A percentile compares a stretch with the other conserved stretches of the same genome.
Conservation (phyloP, 2,329 filamentous ascomycete species). For the Xylariaceae sp. region DNA sequence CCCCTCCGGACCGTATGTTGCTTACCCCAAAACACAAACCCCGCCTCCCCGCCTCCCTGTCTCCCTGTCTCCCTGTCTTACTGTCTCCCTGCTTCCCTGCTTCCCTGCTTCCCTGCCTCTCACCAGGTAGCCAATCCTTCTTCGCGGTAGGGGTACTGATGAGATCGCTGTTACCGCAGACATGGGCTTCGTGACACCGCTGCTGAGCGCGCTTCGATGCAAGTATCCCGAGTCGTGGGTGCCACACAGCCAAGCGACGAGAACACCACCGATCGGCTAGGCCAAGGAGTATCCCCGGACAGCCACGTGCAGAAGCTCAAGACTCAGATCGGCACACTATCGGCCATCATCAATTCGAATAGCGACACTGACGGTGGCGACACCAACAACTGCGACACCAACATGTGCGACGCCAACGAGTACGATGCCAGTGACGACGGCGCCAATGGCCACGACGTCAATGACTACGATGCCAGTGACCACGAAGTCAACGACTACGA, state of each 20-base stretch:
- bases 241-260: slow-evolving; percentile 6
- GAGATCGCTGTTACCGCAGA: slow-evolving; percentile 9
- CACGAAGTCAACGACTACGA: too few species aligned
- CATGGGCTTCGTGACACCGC: slow-evolving; percentile 8
- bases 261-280: slow-evolving; percentile 8
- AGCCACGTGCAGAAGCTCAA: slow-evolving; percentile 5
- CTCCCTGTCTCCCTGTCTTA: too few species aligned
- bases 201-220: slow-evolving; percentile 11
- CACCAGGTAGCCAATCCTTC: too few species aligned
- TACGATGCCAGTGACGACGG: too few species aligned
- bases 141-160: not conserved
- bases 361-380: not conserved
- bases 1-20: slow-evolving; percentile 16
- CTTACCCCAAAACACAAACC: not conserved
- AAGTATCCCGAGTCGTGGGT: slow-evolving; percentile 4
- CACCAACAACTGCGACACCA: not conserved
- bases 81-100: too few species aligned
- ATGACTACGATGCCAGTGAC: too few species aligned
- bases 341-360: not conserved
- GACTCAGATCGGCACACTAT: not conserved
- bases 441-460: too few species aligned
- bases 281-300: not conserved
- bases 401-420: too few species aligned
- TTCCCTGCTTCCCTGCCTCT: too few species aligned
- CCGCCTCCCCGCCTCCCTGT: too few species aligned